phyloP scores from a whole-genome alignment of 2,329 filamentous ascomycete genomes.

The Hypomyces rosellus region DNA sequence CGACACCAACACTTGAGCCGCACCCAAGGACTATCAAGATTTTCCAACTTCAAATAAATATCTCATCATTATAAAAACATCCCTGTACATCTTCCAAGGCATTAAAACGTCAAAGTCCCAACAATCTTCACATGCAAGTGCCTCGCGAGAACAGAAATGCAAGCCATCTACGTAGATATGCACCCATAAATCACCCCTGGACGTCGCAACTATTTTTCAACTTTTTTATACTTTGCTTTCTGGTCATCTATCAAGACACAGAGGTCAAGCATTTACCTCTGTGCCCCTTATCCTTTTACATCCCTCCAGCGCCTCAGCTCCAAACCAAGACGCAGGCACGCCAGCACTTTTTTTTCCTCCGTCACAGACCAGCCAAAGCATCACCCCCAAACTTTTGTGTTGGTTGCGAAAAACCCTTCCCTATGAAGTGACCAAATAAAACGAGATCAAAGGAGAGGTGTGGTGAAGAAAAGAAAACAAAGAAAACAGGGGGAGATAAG shows the following conservation, averaged over 20 bases:
- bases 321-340: not conserved
- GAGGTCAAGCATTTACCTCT: not conserved
- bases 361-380: not conserved
- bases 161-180: too few relatives aligned
- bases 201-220: not conserved
- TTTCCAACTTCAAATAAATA: too few relatives aligned
- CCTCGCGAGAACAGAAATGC: too few relatives aligned
- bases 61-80: too few relatives aligned
- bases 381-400: conserved; percentile 2
- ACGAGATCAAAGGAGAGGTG: conserved; percentile 11
- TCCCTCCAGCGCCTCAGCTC: not conserved
- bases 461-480: conserved; percentile 10
- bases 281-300: not conserved
- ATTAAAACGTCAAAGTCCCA: too few relatives aligned
- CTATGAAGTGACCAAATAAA: conserved; percentile 6
- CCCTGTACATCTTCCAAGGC: too few relatives aligned
- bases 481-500: not conserved
- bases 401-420: conserved; percentile 7
- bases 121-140: too few relatives aligned
- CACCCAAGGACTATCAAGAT: too few relatives aligned
- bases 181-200: not conserved
- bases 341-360: not conserved
- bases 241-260: not conserved
- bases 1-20: too few relatives aligned
- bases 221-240: not conserved